Evolutionary conservation across 2,329 filamentous ascomycete genomes (phyloP).

Genomic region (Diaporthe sp.): DNA sequence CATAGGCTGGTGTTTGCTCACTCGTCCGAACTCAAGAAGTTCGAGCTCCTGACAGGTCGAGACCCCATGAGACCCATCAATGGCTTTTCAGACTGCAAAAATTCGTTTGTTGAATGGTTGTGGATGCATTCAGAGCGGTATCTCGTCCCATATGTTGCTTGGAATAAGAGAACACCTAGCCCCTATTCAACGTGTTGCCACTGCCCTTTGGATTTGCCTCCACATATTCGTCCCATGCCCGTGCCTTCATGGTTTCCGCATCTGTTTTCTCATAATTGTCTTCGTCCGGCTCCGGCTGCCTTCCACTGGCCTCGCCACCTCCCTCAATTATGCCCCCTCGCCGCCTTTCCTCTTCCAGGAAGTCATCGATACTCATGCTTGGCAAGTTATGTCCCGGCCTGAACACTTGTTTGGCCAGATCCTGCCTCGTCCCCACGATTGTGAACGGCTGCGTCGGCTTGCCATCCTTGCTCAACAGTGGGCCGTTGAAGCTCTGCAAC

Average conservation of each 20-base stretch:
- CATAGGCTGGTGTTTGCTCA: not conserved
- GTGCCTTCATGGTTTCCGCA: conserved; percentile 89
- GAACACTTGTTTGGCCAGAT: conserved; percentile 85
- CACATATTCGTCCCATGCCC: conserved; percentile 94
- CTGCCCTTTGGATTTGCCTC: conserved; percentile 89
- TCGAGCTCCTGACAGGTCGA: not conserved
- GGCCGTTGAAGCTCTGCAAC: conserved; percentile 56
- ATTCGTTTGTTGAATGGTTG: not conserved
- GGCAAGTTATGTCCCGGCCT: conserved; percentile 91
- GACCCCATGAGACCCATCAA: not conserved
- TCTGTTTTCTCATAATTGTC: conserved; percentile 91
- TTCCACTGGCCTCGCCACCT: conserved; percentile 79
- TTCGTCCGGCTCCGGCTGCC: conserved; percentile 81
- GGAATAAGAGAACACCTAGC: conserved; percentile 48
- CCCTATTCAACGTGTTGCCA: conserved; percentile 86
- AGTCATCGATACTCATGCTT: conserved; percentile 98
- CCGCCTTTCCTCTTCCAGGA: conserved; percentile 88
- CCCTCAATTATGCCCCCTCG: conserved; percentile 92
- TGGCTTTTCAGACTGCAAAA: not conserved
- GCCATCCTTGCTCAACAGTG: conserved; percentile 80
- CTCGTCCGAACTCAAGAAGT: not conserved
- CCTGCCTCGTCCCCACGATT: conserved; percentile 79
- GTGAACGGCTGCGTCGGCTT: conserved; percentile 94
- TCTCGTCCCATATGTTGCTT: not conserved
- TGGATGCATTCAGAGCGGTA: not conserved